Base-by-base conservation (phyloP, 2,329 filamentous ascomycete species). In the Plectosphaerella cucumerina region DNA sequence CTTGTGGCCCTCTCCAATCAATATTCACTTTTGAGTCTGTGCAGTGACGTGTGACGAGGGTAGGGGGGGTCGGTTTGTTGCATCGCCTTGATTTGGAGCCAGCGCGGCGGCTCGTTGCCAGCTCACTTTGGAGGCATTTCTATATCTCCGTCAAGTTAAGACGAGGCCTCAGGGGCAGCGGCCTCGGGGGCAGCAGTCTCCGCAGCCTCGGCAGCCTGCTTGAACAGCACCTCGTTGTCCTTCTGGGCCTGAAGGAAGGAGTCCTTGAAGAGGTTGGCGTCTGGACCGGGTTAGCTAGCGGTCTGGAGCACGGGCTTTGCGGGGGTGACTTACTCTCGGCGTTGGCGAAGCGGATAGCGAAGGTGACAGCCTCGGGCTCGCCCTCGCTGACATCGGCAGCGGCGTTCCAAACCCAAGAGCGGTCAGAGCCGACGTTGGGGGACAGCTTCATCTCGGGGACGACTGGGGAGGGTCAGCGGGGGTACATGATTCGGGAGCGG, bases 401-500 rank as follows among this genome's bases (percentile, higher is more conserved):
- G 54, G 92, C 93, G 67, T 96, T 97, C 94, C 94, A 99, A 60
- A 99, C 94, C 94, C 94, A 99, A 77, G 89, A 95, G 71, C 94
- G 89, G 79, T 99, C 94, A 65, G 90, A 96, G 65, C 94, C 94
- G 60, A 97, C 92, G 71, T 99, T 99, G 74, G 94, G 91, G 56
- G 89, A 93, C 58, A 99, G 87, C 80, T 96, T 97, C 93, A 99
- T 97, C 74, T 97, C 93, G 57, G 93, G 93, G 55, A 96, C 90
- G 66, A 99, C 92, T 96, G 44, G 54, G 42, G 44, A 53, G 64
- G 49, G 53, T 52, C 26, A 54, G 50, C 31, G 47, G 6, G 34
- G 23, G 41, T 1, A 33, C 31, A 17, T 22, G 14, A 15, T 8
- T 44, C 2, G 8, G 34, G 10, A 1, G 20, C 17, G 20, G 37